Base-by-base conservation (phyloP, 345 rosid genomes). In the Reutealis trisperma region DNA sequence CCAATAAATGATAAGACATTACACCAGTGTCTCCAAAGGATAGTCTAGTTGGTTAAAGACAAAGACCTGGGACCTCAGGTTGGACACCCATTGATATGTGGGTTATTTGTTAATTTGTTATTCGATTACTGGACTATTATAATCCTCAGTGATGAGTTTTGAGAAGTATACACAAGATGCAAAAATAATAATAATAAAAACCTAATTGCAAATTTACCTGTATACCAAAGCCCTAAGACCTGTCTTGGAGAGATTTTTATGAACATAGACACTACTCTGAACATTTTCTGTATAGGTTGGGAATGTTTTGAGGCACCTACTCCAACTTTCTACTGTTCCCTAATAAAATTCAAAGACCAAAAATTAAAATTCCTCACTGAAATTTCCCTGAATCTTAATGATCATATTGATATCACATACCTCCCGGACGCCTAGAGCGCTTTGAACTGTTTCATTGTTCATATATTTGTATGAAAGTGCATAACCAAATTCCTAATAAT, bases 211-310 rank as follows among this genome's bases (percentile, higher is more conserved):
- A 0, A 63, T 42, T 64, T 2, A 45, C 71, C 14, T 67, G 54
- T 67, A 45, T 44, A 44, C 44, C 55, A 67, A 25, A 67, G 71
- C 71, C n/a, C 71, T 67, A 1, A 67, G 71, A 10, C 71, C 71
- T 67, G 71, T 67, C 11, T 19, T 44, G 30, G 71, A 67, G 16
- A 67, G 71, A 67, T 67, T 67, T 67, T 67, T 67, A 44, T 67
- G 71, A 44, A 67, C 3, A 67, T 11, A 44, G n/a, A 67, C 21
- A 2, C 13, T 22, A 14, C 71, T 67, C 4, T 44, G 9, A n/a
- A 67, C 55, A 18, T n/a, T 47, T 67, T 67, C 71, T 19, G 55
- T 44, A 15, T 67, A 67, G 30, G 70, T 67, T 16, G 70, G 47
- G 8, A 67, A 67, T 67, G 47, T 8, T 45, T 42, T 67, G 15